A percentile compares a stretch with the other conserved stretches of the same genome.
Evolutionary conservation across 495 filamentous ascomycete species (phyloP).

Genomic region (Polyplosphaeria fusca): DNA sequence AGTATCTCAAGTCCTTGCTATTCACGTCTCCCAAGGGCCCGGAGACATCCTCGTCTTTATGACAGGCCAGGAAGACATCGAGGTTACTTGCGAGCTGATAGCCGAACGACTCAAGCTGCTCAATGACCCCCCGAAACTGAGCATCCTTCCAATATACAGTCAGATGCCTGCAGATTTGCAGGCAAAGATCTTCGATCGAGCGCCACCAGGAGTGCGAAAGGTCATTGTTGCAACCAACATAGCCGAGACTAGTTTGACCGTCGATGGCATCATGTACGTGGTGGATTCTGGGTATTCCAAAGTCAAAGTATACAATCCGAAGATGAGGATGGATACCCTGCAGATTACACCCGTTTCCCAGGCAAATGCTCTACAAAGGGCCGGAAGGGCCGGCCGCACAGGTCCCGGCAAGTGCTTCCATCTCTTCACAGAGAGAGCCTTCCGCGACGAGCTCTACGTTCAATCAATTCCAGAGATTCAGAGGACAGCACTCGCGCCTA

Average conservation of each 20-base stretch:
- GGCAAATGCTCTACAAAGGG: constrained; percentile 89
- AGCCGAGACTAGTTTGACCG: constrained; percentile 95
- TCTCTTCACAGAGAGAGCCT: constrained; percentile 90
- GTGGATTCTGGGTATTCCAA: constrained; percentile 96
- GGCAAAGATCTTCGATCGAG: constrained; percentile 94
- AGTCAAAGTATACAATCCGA: constrained; percentile 96
- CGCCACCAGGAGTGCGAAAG: constrained; percentile 85
- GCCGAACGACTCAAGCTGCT: constrained; percentile 85
- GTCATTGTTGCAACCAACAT: constrained; percentile 99
- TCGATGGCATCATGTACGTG: constrained; percentile 99
- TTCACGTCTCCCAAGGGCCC: constrained; percentile 85
- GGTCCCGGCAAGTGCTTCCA: constrained; percentile 95
- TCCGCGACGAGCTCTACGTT: constrained; percentile 94
- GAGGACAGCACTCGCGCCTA: constrained; percentile 91
- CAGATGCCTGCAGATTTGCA: constrained; percentile 99
- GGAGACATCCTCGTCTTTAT: constrained; percentile 99
- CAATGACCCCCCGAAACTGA: constrained; percentile 92
- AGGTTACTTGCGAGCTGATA: constrained; percentile 89
- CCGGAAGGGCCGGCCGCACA: constrained; percentile 90
- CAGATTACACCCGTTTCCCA: constrained; percentile 98
- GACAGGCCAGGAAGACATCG: constrained; percentile 99
- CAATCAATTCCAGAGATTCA: constrained; percentile 99
- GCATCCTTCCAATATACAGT: constrained; percentile 96
- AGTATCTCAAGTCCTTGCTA: constrained; percentile 94
- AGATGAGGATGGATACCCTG: constrained; percentile 98